Base-by-base conservation (phyloP, 108 stramenopile species). In the Bacterosira constricta region DNA sequence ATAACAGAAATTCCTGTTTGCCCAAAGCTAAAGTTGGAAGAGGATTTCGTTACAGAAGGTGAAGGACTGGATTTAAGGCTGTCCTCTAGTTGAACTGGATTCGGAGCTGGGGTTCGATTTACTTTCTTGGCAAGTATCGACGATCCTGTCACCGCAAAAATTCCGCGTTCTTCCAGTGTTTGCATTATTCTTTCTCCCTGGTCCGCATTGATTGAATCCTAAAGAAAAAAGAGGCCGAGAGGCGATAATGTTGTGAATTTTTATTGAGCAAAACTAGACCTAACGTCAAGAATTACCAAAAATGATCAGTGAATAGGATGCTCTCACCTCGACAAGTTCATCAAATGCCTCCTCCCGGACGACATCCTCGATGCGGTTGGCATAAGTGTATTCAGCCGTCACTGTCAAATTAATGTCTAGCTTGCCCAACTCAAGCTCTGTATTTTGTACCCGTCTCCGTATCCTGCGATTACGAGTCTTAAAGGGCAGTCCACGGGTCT, bases 151-250 rank as follows among this genome's bases (percentile, higher is more conserved):
- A 18, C 20, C 20, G 15, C 9, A 13, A 49, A 13, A 5, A 49
- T 13, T 11, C 17, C 47, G 15, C 13, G 6, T 11, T 49, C 47
- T 13, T 11, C 47, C 17, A 49, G 9, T 49, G 47, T 18, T 18
- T 13, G 15, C 47, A 49, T 6, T 5, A 49, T 5, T 11, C 6
- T 49, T 11, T 5, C 17, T 5, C 47, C 47, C 15, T 11, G 6
- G 20, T 49, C 13, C 20, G 47, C 47, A 49, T 49, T 49, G 47
- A 49, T 49, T 6, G 47, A 49, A 49, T 49, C 47, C 47, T 49
- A 17, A 17, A 17, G 47, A 49, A 49, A 49, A 49, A 49, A 5
- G 47, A 6, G 15, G 7, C 11, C 9, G 38, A 11, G 38, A 10
- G 7, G 47, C 15, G 5, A 49, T 49, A 49, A 18, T 13, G 20